Base-by-base conservation (phyloP, 176 grass and related monocot genomes). In the Triticum timopheevii region DNA sequence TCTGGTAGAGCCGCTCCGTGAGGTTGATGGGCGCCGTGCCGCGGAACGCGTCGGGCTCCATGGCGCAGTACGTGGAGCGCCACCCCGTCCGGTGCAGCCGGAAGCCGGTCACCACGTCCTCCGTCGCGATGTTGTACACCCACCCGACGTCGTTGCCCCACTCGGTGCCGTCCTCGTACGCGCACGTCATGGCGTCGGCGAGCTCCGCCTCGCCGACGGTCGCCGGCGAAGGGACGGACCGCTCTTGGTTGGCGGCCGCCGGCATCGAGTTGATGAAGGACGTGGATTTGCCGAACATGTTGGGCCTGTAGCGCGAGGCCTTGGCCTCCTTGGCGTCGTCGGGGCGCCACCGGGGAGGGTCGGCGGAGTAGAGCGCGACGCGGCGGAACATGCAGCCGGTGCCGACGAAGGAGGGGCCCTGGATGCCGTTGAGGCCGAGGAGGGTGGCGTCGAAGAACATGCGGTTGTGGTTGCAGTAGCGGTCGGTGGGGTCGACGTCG, bases 401-500 rank as follows among this genome's bases (percentile, higher is more conserved):
- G 25, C 73, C 73, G 73, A 76, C 45, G 47, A 54, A 76, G 73
- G 73, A 76, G 45, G 73, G 73, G 8, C 73, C 73, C 47, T 76
- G 47, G 45, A 76, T 11, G 16, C 73, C 73, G 47, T 76, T 76
- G 73, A 76, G 73, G 47, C 73, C 73, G 1, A 76, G 73, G 0
- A 76, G 47, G 15, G 73, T 76, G 73, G 73, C 73, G 45, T 76
- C 73, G 47, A 76, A 76, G 73, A 76, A 76, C 45, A 76, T 54
- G 8, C 73, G 45, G 73, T 76, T 98, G 74, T 98, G 95, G 38
- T 98, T 98, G 27, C 89, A 88, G 34, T 98, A 95, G 0, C 95
- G 91, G 10, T 98, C 93, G 1, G 86, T 87, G 0, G 95, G 95
- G 62, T 98, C 95, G 24, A 98, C 94, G 28, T 89, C 90, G 80